phyloP scores from a whole-genome alignment of 2,329 filamentous ascomycete species.

The Fusarium sp. region DNA sequence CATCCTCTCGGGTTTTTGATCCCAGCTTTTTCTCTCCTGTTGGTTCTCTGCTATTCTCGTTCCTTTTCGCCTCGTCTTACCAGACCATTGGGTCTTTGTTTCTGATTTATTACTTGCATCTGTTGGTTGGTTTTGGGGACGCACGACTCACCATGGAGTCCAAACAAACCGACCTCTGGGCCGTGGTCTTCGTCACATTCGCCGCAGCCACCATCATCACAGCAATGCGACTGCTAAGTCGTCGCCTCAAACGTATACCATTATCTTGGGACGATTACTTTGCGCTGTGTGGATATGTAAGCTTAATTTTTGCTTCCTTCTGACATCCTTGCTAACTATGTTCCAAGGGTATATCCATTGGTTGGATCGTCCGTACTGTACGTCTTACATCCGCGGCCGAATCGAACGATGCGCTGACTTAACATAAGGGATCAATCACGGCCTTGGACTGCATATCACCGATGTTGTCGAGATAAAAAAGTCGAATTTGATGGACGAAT shows the following conservation, averaged over 20 bases:
- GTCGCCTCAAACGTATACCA: slow-evolving; percentile 25
- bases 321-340: neutral
- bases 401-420: neutral
- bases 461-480: slow-evolving; percentile 5
- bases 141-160: slow-evolving; percentile 18
- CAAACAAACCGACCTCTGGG: slow-evolving; percentile 29
- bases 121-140: neutral
- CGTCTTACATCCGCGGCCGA: neutral
- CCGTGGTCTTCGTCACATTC: slow-evolving; percentile 32
- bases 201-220: slow-evolving; percentile 33
- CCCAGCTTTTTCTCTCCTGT: neutral
- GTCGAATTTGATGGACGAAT: neutral
- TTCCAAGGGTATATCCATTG: slow-evolving; percentile 22
- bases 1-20: slow-evolving; percentile 9
- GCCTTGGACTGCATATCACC: slow-evolving; percentile 30
- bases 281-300: slow-evolving; percentile 35
- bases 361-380: slow-evolving; percentile 37
- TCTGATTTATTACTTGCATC: neutral
- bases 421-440: slow-evolving; percentile 24
- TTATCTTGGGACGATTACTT: slow-evolving; percentile 40
- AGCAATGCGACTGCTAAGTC: slow-evolving; percentile 27
- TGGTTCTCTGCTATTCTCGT: slow-evolving; percentile 1
- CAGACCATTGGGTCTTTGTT: neutral
- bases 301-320: neutral
- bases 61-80: neutral